These are phyloP conservation scores for Penicillium nucicola DNA, from an alignment of 495 filamentous ascomycete genomes.

Conservation along the genomic window DNA sequence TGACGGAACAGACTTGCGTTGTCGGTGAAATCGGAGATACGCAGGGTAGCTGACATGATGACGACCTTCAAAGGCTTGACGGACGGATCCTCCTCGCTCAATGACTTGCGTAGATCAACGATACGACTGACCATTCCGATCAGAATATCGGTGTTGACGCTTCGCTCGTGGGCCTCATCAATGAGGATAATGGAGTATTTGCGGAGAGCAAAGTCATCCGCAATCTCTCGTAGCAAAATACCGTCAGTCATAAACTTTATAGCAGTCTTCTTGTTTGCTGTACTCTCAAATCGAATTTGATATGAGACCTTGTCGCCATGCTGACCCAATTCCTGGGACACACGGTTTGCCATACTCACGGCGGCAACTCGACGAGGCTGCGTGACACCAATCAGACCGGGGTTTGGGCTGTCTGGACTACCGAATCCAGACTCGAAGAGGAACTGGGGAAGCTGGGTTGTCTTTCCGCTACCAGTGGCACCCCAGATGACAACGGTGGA, in stretches of 20 bases:
- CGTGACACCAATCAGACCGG: conserved; percentile 92
- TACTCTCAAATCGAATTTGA: conserved; percentile 93
- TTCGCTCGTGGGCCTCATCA: conserved; percentile 97
- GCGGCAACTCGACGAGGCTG: conserved; percentile 92
- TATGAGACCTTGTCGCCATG: conserved; percentile 72
- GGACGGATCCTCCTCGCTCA: conserved; percentile 59
- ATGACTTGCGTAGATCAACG: conserved; percentile 67
- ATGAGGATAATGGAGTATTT: conserved; percentile 95
- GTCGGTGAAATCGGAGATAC: conserved; percentile 84
- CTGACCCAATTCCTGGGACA: conserved; percentile 77
- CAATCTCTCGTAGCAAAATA: conserved; percentile 87
- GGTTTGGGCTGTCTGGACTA: conserved; percentile 66
- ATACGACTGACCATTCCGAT: conserved; percentile 95
- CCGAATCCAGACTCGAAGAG: conserved; percentile 93
- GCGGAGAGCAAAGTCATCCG: conserved; percentile 82
- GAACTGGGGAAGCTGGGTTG: conserved; percentile 95
- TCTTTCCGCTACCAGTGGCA: conserved; percentile 94
- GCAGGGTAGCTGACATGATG: conserved; percentile 96
- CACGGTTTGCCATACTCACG: conserved; percentile 91
- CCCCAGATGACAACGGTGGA: conserved; percentile 89
- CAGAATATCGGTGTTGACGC: conserved; percentile 94
- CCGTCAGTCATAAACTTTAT: conserved; percentile 99
- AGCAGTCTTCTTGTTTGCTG: conserved; percentile 75
- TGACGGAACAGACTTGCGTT: conserved; percentile 75
- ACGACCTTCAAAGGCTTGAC: conserved; percentile 82